Base-by-base conservation (phyloP, 2,329 filamentous ascomycete species). In the Fusarium nelsonii region DNA sequence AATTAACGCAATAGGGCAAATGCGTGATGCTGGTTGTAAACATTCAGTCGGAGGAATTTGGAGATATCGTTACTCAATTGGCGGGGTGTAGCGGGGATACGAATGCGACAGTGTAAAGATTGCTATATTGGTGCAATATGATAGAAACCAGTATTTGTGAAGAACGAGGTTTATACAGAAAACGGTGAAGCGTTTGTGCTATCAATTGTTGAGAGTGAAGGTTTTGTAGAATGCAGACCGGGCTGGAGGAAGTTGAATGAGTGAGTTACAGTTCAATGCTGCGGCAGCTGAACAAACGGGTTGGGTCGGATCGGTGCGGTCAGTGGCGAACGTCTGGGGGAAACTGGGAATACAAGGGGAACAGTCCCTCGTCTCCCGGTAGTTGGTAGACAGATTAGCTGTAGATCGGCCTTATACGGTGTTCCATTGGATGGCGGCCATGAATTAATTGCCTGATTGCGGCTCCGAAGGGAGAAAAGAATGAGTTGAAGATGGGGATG, bases 221-320 rank as follows among this genome's bases (percentile, higher is more conserved):
- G 28, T 20, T 18, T 12, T 60, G 30, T 37, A 23, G 16, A 16
- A 45, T 32, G n/a, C 12, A 28, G 41, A 20, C 11, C 11, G n/a
- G n/a, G 23, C n/a, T 45, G 28, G 9, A 18, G 28, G 4, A 36
- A 60, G 32, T 14, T 51, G 54, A 59, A 43, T 33, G 53, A 23
- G 8, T 33, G 44, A n/a, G 36, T 20, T 37, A 43, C 18, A n/a
- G 43, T 49, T 49, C 11, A 23, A 34, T 32, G 20, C 33, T 39
- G 37, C 40, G 9, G 30, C 10, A 45, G 51, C 15, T 50, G 34
- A 48, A 67, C 28, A 23, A 44, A 52, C 63, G 68, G 65, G 58
- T 63, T 65, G 45, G 59, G 55, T 73, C 69, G 71, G 69, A 65
- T 67, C 43, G 57, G 63, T 61, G 61, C 65, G 57, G 67, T 51